phyloP scores from a whole-genome alignment of 2,329 filamentous ascomycete species.

The Sporothrix luriei region DNA sequence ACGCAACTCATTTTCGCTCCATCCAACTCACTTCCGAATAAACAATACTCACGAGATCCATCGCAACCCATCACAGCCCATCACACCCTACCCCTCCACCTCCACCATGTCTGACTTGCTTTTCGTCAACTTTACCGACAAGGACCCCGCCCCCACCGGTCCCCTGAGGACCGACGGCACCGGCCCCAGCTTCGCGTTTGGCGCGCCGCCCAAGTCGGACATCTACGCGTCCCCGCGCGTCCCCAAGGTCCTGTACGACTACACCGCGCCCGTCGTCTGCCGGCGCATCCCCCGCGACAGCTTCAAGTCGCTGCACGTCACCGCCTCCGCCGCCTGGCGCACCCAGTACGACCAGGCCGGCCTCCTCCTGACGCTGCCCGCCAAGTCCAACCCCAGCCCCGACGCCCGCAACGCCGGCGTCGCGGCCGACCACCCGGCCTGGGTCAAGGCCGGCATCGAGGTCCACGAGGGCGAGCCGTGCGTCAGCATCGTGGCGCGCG shows the following conservation, averaged over 20 bases:
- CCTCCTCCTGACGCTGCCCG: slow-evolving; percentile 32
- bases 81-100: background rate
- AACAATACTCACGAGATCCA: background rate
- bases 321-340: slow-evolving; percentile 30
- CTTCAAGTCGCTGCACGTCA: slow-evolving; percentile 31
- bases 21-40: too few species aligned
- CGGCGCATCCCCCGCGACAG: slow-evolving; percentile 21
- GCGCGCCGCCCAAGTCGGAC: slow-evolving; percentile 34
- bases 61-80: too few species aligned
- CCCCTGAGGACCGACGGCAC: slow-evolving; percentile 22
- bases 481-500: slow-evolving; percentile 31
- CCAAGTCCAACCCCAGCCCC: slow-evolving; percentile 25
- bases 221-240: slow-evolving; percentile 32
- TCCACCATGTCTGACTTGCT: slow-evolving; percentile 5
- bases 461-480: slow-evolving; percentile 32
- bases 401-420: slow-evolving; percentile 15
- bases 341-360: slow-evolving; percentile 35
- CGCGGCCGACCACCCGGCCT: slow-evolving; percentile 31
- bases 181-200: slow-evolving; percentile 23
- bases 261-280: slow-evolving; percentile 30
- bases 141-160: slow-evolving; percentile 14
- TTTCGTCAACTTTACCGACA: slow-evolving; percentile 23
- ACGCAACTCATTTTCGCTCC: background rate
- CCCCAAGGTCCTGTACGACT: slow-evolving; percentile 27
- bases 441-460: slow-evolving; percentile 37